Evolutionary conservation across 345 rosid genomes (phyloP).

Genomic region (Diplotaxis tenuifolia): DNA sequence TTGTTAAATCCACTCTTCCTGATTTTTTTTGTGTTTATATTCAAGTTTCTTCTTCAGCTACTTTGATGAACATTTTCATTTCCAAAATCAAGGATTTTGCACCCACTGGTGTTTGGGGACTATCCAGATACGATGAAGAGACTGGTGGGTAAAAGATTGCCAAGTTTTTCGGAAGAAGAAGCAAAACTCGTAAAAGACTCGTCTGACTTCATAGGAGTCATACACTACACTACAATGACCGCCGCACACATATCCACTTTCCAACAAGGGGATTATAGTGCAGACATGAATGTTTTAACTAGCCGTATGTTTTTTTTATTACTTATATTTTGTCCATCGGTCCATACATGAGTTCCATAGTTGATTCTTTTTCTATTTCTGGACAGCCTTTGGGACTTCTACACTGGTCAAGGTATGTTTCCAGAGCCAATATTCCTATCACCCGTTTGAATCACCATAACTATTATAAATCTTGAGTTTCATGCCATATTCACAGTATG

Average conservation of each 20-base stretch:
- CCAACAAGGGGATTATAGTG: constrained; percentile 29
- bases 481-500: constrained; percentile 29
- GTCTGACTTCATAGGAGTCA: constrained; percentile 56
- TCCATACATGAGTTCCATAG: background rate
- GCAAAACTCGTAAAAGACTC: constrained; percentile 55
- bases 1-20: background rate
- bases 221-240: constrained; percentile 36
- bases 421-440: too few species aligned
- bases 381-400: constrained; percentile 34
- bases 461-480: too few species aligned
- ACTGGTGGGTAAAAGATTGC: constrained; percentile 58
- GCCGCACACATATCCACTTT: constrained; percentile 33
- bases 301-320: background rate
- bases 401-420: constrained; percentile 13
- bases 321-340: background rate
- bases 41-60: too few species aligned
- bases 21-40: too few species aligned
- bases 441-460: too few species aligned
- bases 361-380: constrained; percentile 2
- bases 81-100: constrained; percentile 47
- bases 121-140: constrained; percentile 63
- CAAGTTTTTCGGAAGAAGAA: constrained; percentile 48
- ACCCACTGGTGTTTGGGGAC: constrained; percentile 70
- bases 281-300: constrained; percentile 36
- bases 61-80: too few species aligned